Base-by-base conservation (phyloP, 2,329 filamentous ascomycete genomes). In the Phoma sp. region DNA sequence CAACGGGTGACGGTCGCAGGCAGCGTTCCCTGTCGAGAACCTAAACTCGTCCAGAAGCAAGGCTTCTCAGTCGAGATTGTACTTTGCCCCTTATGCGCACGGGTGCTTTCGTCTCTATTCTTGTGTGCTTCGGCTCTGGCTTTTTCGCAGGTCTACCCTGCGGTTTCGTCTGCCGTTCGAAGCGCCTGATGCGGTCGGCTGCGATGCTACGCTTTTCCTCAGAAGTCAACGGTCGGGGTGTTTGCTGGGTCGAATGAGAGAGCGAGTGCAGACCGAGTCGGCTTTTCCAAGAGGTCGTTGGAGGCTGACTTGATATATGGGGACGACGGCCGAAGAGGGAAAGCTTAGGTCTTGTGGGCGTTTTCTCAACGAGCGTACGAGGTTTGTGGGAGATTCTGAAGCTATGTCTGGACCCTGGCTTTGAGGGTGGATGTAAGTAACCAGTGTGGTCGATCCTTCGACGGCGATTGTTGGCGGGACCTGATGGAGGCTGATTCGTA, bases 141-240 rank as follows among this genome's bases (percentile, higher is more conserved):
- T 33, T 25, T 15, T 8, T 12, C 2, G 38, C 27, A 15, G 21
- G n/a, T n/a, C 24, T 21, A 6, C 13, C 22, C 6, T 19, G 15
- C 15, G 44, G 33, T 15, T 10, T 37, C 2, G 32, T 22, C 12
- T 33, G 43, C 19, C 45, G 44, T 12, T 50, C 46, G 27, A 55
- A 55, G 3, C 31, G 47, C 17, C 43, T 37, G 15, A 55, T 19
- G 5, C 46, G 52, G 25, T 55, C 22, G 24, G 52, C 46, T 37
- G 52, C 52, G 10, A 55, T 13, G 4, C 24, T 25, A 13, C 37
- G 24, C 41, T 55, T 51, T n/a, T 51, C 52, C 8, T 55, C 37
- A 6, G 37, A 31, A 1, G 41, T 43, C 21, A 55, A 41, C 6
- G 46, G 32, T 13, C 43, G 46, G 21, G 40, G 6, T 0, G 37